Evolutionary conservation across 1,284 basidiomycete genomes (phyloP).

Genomic region (Trametes polyzona): DNA sequence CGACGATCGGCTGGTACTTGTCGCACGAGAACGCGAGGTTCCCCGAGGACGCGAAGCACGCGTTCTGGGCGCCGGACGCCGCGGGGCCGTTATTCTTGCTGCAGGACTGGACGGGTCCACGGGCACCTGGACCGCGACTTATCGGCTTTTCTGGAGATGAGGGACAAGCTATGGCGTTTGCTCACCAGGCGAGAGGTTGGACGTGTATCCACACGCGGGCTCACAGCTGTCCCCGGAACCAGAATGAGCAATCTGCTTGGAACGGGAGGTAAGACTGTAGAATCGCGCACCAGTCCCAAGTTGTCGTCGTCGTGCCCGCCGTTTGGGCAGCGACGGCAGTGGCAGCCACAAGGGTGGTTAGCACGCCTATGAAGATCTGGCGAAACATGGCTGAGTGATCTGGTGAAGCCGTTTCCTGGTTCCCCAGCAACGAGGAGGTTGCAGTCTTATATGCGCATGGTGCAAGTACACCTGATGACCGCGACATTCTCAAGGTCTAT

Average conservation of each 20-base stretch:
- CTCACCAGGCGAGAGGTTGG: slow-evolving; percentile 20
- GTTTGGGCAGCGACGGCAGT: slow-evolving; percentile 11
- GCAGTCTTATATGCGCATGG: no score
- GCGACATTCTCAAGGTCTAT: no score
- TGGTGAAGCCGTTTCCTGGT: no score
- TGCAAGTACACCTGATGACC: no score
- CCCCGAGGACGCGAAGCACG: slow-evolving; percentile 26
- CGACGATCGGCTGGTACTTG: slow-evolving; percentile 29
- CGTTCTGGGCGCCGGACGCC: slow-evolving; percentile 25
- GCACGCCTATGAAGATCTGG: neutral
- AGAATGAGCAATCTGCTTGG: neutral
- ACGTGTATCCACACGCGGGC: slow-evolving; percentile 26
- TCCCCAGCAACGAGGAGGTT: no score
- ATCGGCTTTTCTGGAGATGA: neutral
- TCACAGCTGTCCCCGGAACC: slow-evolving; percentile 24
- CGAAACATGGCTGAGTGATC: neutral
- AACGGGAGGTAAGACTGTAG: neutral
- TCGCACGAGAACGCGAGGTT: slow-evolving; percentile 28
- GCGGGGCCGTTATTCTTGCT: slow-evolving; percentile 22
- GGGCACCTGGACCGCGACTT: slow-evolving; percentile 7
- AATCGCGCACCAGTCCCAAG: slow-evolving; percentile 27
- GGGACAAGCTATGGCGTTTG: no score
- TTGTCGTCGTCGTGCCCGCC: slow-evolving; percentile 25
- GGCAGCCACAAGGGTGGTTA: neutral
- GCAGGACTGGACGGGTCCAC: slow-evolving; percentile 26